These are phyloP conservation scores for Leucocoprinus leucothites DNA, from an alignment of 768 basidiomycete species.

Conservation along the genomic window DNA sequence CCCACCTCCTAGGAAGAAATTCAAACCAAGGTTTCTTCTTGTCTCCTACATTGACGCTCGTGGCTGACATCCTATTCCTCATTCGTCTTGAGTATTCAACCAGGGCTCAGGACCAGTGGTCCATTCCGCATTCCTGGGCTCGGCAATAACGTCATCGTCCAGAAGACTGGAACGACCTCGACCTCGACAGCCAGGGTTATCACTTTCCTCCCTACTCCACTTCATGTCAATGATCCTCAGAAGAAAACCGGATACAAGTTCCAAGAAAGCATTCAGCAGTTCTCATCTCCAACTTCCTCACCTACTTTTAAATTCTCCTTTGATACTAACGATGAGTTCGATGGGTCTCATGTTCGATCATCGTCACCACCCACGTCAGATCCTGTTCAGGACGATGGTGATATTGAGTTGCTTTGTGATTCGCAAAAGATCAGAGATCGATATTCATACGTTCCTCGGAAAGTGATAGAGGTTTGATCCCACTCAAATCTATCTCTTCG, in stretches of 20 bases:
- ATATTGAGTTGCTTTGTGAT: background rate
- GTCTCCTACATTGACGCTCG: background rate
- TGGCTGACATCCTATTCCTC: background rate
- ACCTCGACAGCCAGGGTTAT: slow-evolving; percentile 1
- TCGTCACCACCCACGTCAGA: slow-evolving; percentile 8
- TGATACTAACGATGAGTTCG: background rate
- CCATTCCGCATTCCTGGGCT: slow-evolving; percentile 8
- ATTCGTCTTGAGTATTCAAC: background rate
- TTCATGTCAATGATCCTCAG: background rate
- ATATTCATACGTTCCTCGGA: background rate
- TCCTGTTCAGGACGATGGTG: background rate
- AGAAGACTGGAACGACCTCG: slow-evolving; percentile 2
- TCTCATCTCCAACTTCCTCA: slow-evolving; percentile 4
- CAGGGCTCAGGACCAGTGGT: background rate
- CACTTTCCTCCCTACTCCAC: slow-evolving; percentile 7
- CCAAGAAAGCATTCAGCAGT: background rate
- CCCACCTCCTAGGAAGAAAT: slow-evolving; percentile 7
- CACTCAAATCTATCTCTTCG: too few relatives aligned
- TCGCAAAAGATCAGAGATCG: background rate
- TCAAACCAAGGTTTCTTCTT: slow-evolving; percentile 10
- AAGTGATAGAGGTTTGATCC: slow-evolving; percentile 3
- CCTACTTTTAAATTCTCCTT: background rate
- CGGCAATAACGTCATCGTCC: background rate
- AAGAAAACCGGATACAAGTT: too few relatives aligned
- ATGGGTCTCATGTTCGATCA: background rate